Evolutionary conservation across 1,139 yeast species (phyloP).

Genomic region (Debaryomycetaceae sp.): DNA sequence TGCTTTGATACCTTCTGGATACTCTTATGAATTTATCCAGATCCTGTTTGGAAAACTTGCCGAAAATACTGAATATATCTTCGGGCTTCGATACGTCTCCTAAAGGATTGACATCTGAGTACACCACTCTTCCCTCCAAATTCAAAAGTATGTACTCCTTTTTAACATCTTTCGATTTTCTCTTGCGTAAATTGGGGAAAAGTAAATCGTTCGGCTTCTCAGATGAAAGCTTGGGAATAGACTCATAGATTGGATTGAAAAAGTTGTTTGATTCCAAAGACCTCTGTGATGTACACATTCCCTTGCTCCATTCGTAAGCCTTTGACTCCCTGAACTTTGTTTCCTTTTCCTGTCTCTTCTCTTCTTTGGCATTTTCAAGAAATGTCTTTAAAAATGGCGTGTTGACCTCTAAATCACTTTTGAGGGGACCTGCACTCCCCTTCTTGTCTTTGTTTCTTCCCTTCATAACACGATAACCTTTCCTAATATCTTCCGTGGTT

Average conservation of each 20-base stretch:
- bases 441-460: slow-evolving; percentile 2
- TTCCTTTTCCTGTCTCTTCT: slow-evolving; percentile 38
- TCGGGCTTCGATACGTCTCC: slow-evolving; percentile 31
- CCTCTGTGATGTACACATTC: slow-evolving; percentile 31
- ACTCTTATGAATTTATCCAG: slow-evolving; percentile 21
- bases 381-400: slow-evolving; percentile 30
- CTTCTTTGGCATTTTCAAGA: slow-evolving; percentile 41
- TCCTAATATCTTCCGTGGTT: slow-evolving; percentile 17
- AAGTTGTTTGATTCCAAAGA: slow-evolving; percentile 45
- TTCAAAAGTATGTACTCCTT: slow-evolving; percentile 46
- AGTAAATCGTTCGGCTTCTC: slow-evolving; percentile 4
- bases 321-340: slow-evolving; percentile 45
- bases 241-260: slow-evolving; percentile 38
- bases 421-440: not conserved
- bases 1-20: slow-evolving; percentile 27
- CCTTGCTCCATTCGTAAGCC: slow-evolving; percentile 54
- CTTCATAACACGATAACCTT: slow-evolving; percentile 5
- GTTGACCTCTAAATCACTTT: slow-evolving; percentile 8
- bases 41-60: slow-evolving; percentile 32
- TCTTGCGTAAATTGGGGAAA: slow-evolving; percentile 11
- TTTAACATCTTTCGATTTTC: slow-evolving; percentile 2
- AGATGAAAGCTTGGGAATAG: not conserved
- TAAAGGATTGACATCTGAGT: slow-evolving; percentile 39
- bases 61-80: slow-evolving; percentile 46
- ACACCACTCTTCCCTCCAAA: slow-evolving; percentile 39